A percentile compares a stretch with the other conserved stretches of the same genome.
Conservation (phyloP, 805 yeast genomes). For the Teunomyces gatunensis region DNA sequence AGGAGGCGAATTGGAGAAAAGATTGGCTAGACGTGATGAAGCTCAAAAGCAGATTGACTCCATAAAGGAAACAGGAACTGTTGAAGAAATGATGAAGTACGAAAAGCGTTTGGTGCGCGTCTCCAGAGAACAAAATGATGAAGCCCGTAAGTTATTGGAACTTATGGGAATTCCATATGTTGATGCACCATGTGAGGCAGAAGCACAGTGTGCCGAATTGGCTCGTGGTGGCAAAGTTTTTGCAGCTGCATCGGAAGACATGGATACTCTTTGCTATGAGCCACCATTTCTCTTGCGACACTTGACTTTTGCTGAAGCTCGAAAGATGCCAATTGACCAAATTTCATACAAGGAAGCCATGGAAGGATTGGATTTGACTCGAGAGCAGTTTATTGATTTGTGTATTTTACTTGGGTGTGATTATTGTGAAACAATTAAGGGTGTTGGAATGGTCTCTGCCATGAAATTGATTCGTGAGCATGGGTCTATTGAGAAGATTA, state of each 20-base stretch:
- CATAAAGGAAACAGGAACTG: slow-evolving; percentile 75
- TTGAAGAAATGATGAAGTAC: slow-evolving; percentile 68
- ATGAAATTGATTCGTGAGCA: slow-evolving; percentile 83
- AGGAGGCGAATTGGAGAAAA: slow-evolving; percentile 87
- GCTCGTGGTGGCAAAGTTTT: slow-evolving; percentile 89
- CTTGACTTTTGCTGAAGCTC: slow-evolving; percentile 89
- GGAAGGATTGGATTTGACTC: slow-evolving; percentile 72
- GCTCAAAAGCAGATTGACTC: slow-evolving; percentile 75
- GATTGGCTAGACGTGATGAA: slow-evolving; percentile 76
- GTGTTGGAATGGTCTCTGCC: slow-evolving; percentile 96
- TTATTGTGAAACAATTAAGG: slow-evolving; percentile 91
- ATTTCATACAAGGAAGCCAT: slow-evolving; percentile 65
- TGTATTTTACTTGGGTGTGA: slow-evolving; percentile 96
- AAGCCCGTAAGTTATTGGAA: slow-evolving; percentile 75
- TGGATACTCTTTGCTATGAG: slow-evolving; percentile 94
- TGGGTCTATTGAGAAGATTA: slow-evolving; percentile 73
- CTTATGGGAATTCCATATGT: slow-evolving; percentile 96
- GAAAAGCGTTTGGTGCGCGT: slow-evolving; percentile 90
- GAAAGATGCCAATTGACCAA: slow-evolving; percentile 90
- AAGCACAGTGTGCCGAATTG: slow-evolving; percentile 94
- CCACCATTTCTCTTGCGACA: slow-evolving; percentile 84
- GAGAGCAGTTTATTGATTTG: slow-evolving; percentile 77
- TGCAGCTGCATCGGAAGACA: slow-evolving; percentile 98
- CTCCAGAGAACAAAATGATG: slow-evolving; percentile 87
- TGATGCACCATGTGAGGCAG: slow-evolving; percentile 97